Percentiles rank a stretch among this genome's conserved stretches.
These are phyloP conservation scores for Pythium insidiosum DNA, from an alignment of 352 stramenopile genomes.

Conservation along the genomic window DNA sequence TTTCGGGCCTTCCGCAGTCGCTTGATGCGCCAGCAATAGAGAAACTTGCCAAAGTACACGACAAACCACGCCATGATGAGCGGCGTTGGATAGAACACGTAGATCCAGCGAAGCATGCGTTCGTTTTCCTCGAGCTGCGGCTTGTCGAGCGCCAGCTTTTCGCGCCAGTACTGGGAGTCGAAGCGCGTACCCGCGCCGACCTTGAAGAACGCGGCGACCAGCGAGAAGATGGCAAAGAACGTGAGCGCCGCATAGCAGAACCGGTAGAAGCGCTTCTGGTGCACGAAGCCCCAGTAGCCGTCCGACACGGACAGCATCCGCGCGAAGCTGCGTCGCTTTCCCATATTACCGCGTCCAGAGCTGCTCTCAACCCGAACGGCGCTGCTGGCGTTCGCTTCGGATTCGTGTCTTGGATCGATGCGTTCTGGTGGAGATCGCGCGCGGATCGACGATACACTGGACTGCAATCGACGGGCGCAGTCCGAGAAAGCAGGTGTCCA, in stretches of 20 bases:
- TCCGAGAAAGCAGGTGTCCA: too few relatives aligned
- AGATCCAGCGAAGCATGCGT: constrained; percentile 64
- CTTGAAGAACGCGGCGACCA: constrained; percentile 69
- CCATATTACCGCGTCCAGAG: constrained; percentile 26
- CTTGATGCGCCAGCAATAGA: constrained; percentile 73
- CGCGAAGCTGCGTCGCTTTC: constrained; percentile 46
- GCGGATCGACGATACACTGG: too few relatives aligned
- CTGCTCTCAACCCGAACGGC: neutral
- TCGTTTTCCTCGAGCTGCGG: constrained; percentile 64
- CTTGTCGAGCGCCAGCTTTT: constrained; percentile 37
- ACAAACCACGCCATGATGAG: constrained; percentile 58
- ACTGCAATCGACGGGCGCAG: too few relatives aligned
- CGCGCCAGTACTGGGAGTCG: constrained; percentile 32
- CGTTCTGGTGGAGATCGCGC: too few relatives aligned
- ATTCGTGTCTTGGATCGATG: neutral
- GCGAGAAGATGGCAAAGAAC: constrained; percentile 70
- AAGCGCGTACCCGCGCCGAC: constrained; percentile 48
- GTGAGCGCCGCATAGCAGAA: constrained; percentile 65
- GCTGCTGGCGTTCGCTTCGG: neutral
- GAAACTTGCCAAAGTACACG: constrained; percentile 78
- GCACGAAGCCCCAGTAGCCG: constrained; percentile 70
- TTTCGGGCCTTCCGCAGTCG: constrained; percentile 64
- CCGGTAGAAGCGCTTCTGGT: constrained; percentile 67
- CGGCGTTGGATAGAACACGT: constrained; percentile 67
- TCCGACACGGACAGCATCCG: constrained; percentile 71